These are phyloP conservation scores for Laguncularia racemosa DNA, from an alignment of 345 rosid genomes.

Conservation along the genomic window DNA sequence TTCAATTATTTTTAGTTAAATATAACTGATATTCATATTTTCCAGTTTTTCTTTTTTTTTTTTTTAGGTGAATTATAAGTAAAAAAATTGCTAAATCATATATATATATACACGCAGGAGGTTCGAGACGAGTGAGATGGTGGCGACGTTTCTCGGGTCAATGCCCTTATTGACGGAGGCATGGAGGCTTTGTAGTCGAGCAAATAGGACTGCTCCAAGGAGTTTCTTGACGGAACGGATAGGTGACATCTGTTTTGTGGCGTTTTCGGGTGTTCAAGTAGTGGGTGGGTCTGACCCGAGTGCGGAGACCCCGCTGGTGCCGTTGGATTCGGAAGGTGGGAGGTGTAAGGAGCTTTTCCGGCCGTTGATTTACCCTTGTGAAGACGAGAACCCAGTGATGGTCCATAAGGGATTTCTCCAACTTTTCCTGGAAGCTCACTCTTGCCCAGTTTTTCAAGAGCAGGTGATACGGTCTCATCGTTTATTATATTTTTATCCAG, in stretches of 20 bases:
- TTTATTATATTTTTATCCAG: background rate
- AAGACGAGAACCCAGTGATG: slow-evolving; percentile 40
- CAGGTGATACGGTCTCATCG: slow-evolving; percentile 30
- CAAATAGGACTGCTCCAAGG: slow-evolving; percentile 12
- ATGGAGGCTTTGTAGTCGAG: slow-evolving; percentile 46
- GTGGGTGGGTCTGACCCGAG: slow-evolving; percentile 10
- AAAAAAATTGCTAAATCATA: no score
- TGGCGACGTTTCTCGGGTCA: slow-evolving; percentile 50
- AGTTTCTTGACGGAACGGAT: slow-evolving; percentile 19
- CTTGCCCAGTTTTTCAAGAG: slow-evolving; percentile 10
- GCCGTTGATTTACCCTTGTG: slow-evolving; percentile 18
- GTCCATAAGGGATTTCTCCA: slow-evolving; percentile 36
- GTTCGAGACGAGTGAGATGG: slow-evolving; percentile 77
- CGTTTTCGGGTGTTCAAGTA: slow-evolving; percentile 33
- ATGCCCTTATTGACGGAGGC: slow-evolving; percentile 44
- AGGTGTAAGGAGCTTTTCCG: slow-evolving; percentile 20
- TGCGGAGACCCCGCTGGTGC: slow-evolving; percentile 13
- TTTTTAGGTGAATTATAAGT: no score
- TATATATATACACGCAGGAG: slow-evolving; percentile 9
- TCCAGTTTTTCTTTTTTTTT: no score
- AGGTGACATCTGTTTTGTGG: slow-evolving; percentile 41
- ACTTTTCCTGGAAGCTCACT: slow-evolving; percentile 22
- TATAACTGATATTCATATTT: no score
- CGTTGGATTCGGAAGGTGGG: slow-evolving; percentile 4
- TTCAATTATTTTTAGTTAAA: no score